Percentiles rank a stretch among this genome's conserved stretches.
These are phyloP conservation scores for Calycina herbarum DNA, from an alignment of 2,329 filamentous ascomycete genomes.

Conservation along the genomic window DNA sequence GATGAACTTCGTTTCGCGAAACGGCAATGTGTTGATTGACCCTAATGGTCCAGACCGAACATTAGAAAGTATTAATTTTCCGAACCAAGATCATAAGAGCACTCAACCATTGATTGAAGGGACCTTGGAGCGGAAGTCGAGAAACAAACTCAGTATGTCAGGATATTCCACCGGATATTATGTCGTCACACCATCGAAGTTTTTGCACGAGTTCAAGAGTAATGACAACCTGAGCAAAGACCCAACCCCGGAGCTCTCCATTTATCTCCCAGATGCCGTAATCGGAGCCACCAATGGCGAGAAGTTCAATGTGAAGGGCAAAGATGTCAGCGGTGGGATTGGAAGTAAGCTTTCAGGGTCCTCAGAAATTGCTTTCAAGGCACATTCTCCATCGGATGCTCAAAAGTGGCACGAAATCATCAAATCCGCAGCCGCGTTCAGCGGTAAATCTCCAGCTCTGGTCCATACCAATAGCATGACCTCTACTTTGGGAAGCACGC, in stretches of 20 bases:
- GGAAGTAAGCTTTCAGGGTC: constrained; percentile 77
- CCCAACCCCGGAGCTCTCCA: constrained; percentile 79
- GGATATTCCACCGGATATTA: constrained; percentile 83
- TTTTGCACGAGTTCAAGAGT: constrained; percentile 94
- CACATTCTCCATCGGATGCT: constrained; percentile 76
- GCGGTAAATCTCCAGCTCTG: not conserved
- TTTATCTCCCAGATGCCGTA: constrained; percentile 88
- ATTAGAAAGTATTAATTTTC: constrained; percentile 74
- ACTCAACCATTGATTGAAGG: constrained; percentile 87
- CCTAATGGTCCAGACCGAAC: constrained; percentile 72
- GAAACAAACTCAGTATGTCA: constrained; percentile 74
- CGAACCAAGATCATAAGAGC: constrained; percentile 81
- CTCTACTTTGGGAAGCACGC: constrained; percentile 22
- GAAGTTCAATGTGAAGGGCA: constrained; percentile 95
- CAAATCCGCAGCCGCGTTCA: constrained; percentile 26
- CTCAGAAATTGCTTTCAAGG: constrained; percentile 85
- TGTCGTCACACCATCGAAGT: constrained; percentile 84
- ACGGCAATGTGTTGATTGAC: constrained; percentile 72
- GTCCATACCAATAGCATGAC: constrained; percentile 16
- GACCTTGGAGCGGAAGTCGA: constrained; percentile 84
- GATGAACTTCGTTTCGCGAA: constrained; percentile 77
- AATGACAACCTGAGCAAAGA: constrained; percentile 72
- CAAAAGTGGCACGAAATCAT: constrained; percentile 83
- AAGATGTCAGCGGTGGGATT: constrained; percentile 80
- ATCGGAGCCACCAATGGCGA: constrained; percentile 70